Evolutionary conservation across 768 basidiomycete genomes (phyloP), one percentile per base, ranked within the genome.

Genomic region (Nidularia pulvinata): DNA sequence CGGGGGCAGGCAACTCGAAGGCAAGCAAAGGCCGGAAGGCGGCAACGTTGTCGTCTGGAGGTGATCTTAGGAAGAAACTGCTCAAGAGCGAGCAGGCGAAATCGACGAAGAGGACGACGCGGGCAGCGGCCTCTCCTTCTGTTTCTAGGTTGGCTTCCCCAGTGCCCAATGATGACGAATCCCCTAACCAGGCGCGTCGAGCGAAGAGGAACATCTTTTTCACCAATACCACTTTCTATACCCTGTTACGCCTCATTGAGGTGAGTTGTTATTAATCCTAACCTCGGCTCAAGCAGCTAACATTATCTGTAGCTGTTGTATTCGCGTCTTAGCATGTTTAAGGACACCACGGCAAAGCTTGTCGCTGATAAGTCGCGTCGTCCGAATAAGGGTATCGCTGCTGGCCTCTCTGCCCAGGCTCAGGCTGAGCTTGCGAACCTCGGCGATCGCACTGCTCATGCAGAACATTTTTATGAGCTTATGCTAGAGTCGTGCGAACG

Each of bases 151-250:
- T 83, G 49, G 81, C 82, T 0, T 90, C 90, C 2, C 89, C 89
- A 5, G 78, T 75, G 1, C 69, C 74, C 1, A 64, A 74, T 3
- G 84, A 84, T 3, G 72, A 76, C 55, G 64, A 72, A 16, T 52
- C 54, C 3, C 49, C 52, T 5, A 67, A 70, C 5, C 72, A 77
- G 48, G 63, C 61, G 48, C 55, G 60, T 46, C 53, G 57, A 49
- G 65, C 45, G 55, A 65, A 33, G 65, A 82, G 53, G 78, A 80
- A 71, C 58, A 79, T 85, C 35, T 94, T 98, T 71, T 98, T 93
- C 70, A 85, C 87, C 55, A 98, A 97, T 70, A 93, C 91, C 16
- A 79, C 85, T 22, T 93, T 93, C 63, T 99, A 98, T 73, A 82
- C 84, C 7, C 71, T 98, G 22, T 70, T 98, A 61, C 84, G 96